These are phyloP conservation scores for Venturiaceae sp. DNA, from an alignment of 2,329 filamentous ascomycete species.

Conservation along the genomic window DNA sequence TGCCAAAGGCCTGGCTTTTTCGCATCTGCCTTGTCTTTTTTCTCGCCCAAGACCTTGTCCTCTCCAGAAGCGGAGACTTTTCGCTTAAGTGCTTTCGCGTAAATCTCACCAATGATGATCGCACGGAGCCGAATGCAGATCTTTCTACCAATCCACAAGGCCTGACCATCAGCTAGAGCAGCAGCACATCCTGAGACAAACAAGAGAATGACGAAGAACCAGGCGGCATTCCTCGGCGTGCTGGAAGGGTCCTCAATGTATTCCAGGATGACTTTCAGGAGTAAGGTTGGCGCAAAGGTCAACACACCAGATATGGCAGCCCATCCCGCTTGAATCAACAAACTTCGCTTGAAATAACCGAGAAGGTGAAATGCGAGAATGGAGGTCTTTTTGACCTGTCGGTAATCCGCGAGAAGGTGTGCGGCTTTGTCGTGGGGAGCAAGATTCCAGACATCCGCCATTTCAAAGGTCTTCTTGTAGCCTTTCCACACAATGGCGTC, in stretches of 20 bases:
- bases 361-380: slow-evolving; percentile 71
- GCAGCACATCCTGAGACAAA: slow-evolving; percentile 74
- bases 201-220: slow-evolving; percentile 89
- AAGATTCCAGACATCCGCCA: slow-evolving; percentile 87
- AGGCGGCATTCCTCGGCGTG: slow-evolving; percentile 77
- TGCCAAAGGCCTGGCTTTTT: slow-evolving; percentile 32
- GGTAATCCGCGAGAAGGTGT: slow-evolving; percentile 69
- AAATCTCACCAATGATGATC: slow-evolving; percentile 95
- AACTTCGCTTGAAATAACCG: slow-evolving; percentile 68
- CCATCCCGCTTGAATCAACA: slow-evolving; percentile 71
- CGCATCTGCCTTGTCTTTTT: slow-evolving; percentile 35
- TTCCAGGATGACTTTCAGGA: slow-evolving; percentile 84
- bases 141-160: slow-evolving; percentile 87
- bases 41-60: slow-evolving; percentile 62
- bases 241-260: slow-evolving; percentile 77
- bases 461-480: slow-evolving; percentile 73
- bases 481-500: slow-evolving; percentile 83
- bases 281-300: slow-evolving; percentile 82
- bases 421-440: slow-evolving; percentile 81
- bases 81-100: slow-evolving; percentile 85
- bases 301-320: slow-evolving; percentile 72
- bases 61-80: slow-evolving; percentile 67
- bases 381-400: slow-evolving; percentile 73
- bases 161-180: slow-evolving; percentile 74
- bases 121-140: slow-evolving; percentile 88